Percentiles rank a stretch among this genome's conserved stretches.
phyloP scores from a whole-genome alignment of 2,329 filamentous ascomycete species.

The Cytospora paraplurivora region DNA sequence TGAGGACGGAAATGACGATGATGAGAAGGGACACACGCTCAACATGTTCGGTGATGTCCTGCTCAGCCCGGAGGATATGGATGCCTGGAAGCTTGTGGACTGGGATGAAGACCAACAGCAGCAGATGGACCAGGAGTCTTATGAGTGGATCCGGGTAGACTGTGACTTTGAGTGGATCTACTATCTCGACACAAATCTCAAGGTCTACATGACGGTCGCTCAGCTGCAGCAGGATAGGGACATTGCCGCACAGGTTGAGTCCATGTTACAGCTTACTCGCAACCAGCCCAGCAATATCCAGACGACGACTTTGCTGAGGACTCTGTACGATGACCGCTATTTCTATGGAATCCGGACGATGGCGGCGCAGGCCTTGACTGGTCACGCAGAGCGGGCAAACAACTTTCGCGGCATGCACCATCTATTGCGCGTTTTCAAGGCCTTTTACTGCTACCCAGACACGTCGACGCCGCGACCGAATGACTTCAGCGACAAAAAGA shows the following conservation, averaged over 20 bases:
- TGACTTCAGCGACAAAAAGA: conserved; percentile 83
- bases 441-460: conserved; percentile 82
- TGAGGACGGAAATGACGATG: conserved; percentile 68
- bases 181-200: conserved; percentile 78
- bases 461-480: conserved; percentile 83
- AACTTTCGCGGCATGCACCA: conserved; percentile 82
- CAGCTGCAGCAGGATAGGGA: conserved; percentile 97
- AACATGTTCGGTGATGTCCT: conserved; percentile 93
- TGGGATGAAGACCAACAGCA: conserved; percentile 89
- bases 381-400: conserved; percentile 69
- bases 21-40: conserved; percentile 64
- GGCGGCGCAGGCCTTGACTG: conserved; percentile 77
- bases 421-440: conserved; percentile 80
- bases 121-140: conserved; percentile 92
- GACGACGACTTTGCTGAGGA: conserved; percentile 86
- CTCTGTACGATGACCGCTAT: conserved; percentile 87
- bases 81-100: conserved; percentile 82
- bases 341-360: conserved; percentile 90
- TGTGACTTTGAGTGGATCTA: conserved; percentile 98
- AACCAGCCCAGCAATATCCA: conserved; percentile 75
- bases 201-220: conserved; percentile 96
- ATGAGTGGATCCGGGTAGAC: conserved; percentile 98
- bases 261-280: conserved; percentile 72
- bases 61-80: conserved; percentile 76
- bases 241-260: conserved; percentile 81